Evolutionary conservation across 1,284 basidiomycete species (phyloP), one percentile per base, ranked within the genome.

Genomic region (Malassezia cuniculi): DNA sequence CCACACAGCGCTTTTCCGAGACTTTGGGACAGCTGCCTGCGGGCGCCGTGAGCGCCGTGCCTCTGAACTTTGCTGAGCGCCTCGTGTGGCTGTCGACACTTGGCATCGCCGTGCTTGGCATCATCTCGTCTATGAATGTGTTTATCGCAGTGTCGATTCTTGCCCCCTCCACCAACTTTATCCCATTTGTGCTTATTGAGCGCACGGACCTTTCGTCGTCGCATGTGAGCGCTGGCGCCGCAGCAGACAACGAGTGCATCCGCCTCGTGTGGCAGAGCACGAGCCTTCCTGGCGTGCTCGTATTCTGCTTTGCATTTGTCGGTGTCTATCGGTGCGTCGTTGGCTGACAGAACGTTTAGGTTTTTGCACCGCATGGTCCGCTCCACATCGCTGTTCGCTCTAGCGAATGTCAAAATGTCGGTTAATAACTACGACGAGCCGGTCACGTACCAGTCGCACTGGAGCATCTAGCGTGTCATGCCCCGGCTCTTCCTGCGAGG

Each of bases 21-120:
- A n/a, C n/a, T n/a, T n/a, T n/a, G n/a, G n/a, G n/a, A n/a, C n/a
- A n/a, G n/a, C n/a, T n/a, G n/a, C n/a, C n/a, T n/a, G n/a, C n/a
- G n/a, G n/a, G n/a, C n/a, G n/a, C n/a, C n/a, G n/a, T n/a, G n/a
- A n/a, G n/a, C n/a, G n/a, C n/a, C n/a, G n/a, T n/a, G n/a, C n/a
- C n/a, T n/a, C n/a, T n/a, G n/a, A n/a, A n/a, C n/a, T n/a, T n/a
- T n/a, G 28, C 22, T 27, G 36, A 44, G 20, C 17, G 7, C n/a
- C 12, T 47, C 16, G 10, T 31, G 9, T 36, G 39, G 39, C 20
- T 17, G 20, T 18, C 22, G 6, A 31, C 36, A 15, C 22, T 45
- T 9, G 42, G 42, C 1, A 25, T 45, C 15, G 36, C 42, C 8
- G 11, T 39, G 20, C n/a, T 39, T n/a, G 36, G 32, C 18, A 24